Percentiles rank a stretch among this genome's conserved stretches.
Evolutionary conservation across 2,329 filamentous ascomycete genomes (phyloP).

Genomic region (Penicillium griseofulvum): DNA sequence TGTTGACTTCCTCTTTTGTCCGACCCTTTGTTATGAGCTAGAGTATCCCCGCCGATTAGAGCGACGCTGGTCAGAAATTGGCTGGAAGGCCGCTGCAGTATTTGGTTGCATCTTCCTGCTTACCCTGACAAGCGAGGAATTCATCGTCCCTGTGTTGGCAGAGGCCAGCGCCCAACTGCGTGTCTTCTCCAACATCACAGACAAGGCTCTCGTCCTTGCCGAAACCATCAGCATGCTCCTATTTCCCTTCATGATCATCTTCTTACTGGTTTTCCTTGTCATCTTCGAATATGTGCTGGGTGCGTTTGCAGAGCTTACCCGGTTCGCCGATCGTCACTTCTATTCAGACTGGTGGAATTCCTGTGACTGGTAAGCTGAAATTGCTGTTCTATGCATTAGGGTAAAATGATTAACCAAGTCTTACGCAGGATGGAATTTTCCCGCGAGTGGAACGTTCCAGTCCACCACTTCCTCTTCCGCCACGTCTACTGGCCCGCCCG

Average conservation of each 20-base stretch:
- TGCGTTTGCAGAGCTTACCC: slow-evolving; percentile 89
- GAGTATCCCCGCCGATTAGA: slow-evolving; percentile 80
- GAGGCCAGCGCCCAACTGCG: slow-evolving; percentile 63
- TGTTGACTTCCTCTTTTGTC: slow-evolving; percentile 82
- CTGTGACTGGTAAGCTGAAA: slow-evolving; percentile 45
- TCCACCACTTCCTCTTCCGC: slow-evolving; percentile 89
- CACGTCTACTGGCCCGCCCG: slow-evolving; percentile 88
- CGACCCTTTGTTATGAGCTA: slow-evolving; percentile 94
- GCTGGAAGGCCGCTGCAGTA: slow-evolving; percentile 81
- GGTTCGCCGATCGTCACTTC: slow-evolving; percentile 91
- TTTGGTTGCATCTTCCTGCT: slow-evolving; percentile 97
- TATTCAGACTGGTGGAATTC: slow-evolving; percentile 74
- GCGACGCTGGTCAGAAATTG: slow-evolving; percentile 77
- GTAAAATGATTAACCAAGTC: background rate
- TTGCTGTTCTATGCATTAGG: background rate
- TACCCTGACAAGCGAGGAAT: slow-evolving; percentile 87
- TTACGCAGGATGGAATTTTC: slow-evolving; percentile 78
- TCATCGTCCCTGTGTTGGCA: slow-evolving; percentile 83
- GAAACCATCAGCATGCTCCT: slow-evolving; percentile 89
- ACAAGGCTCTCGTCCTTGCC: slow-evolving; percentile 74
- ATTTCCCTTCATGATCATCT: slow-evolving; percentile 96
- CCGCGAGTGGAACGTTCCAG: slow-evolving; percentile 95
- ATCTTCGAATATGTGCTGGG: slow-evolving; percentile 97
- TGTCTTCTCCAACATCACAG: slow-evolving; percentile 51
- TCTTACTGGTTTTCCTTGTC: slow-evolving; percentile 92